Evolutionary conservation across 352 stramenopile species (phyloP).

Genomic region (Phytopythium litorale): DNA sequence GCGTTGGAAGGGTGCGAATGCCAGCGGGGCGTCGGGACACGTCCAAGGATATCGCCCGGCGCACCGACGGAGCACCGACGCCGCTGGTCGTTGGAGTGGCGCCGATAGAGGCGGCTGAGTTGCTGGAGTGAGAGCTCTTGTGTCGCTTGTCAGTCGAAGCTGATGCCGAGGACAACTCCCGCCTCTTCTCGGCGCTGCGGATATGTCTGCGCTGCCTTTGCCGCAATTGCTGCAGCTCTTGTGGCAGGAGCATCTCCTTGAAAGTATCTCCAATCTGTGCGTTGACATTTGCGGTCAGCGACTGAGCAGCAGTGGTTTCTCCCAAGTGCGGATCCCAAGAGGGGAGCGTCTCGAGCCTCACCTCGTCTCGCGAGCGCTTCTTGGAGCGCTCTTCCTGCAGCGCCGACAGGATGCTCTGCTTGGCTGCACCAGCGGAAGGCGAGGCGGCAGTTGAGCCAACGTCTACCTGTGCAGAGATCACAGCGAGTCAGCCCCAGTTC

Average conservation of each 20-base stretch:
- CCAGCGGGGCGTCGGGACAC: not conserved
- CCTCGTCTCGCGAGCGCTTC: slow-evolving; percentile 33
- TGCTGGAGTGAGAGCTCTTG: slow-evolving; percentile 12
- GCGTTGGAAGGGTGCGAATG: not conserved
- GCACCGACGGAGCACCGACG: not conserved
- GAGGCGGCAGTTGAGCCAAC: not conserved
- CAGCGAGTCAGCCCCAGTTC: not conserved
- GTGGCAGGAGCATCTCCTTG: slow-evolving; percentile 37
- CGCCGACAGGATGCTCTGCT: slow-evolving; percentile 61
- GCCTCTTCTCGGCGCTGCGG: not conserved
- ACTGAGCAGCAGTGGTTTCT: too few species aligned
- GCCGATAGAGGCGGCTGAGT: not conserved
- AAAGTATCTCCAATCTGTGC: slow-evolving; percentile 28
- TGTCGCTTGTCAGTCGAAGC: slow-evolving; percentile 6
- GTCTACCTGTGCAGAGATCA: not conserved
- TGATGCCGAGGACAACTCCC: not conserved
- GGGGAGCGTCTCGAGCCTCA: not conserved
- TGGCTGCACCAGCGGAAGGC: slow-evolving; percentile 4
- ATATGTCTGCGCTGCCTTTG: slow-evolving; percentile 14
- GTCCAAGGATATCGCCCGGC: not conserved
- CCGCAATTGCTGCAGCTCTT: slow-evolving; percentile 7
- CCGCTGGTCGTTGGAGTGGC: not conserved
- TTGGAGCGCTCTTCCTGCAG: slow-evolving; percentile 49
- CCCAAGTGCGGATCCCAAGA: too few species aligned
- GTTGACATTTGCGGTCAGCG: not conserved